Percentiles rank a stretch among this genome's conserved stretches.
Evolutionary conservation across 108 stramenopile genomes (phyloP).

Genomic region (Phaeodactylum tricornutum): DNA sequence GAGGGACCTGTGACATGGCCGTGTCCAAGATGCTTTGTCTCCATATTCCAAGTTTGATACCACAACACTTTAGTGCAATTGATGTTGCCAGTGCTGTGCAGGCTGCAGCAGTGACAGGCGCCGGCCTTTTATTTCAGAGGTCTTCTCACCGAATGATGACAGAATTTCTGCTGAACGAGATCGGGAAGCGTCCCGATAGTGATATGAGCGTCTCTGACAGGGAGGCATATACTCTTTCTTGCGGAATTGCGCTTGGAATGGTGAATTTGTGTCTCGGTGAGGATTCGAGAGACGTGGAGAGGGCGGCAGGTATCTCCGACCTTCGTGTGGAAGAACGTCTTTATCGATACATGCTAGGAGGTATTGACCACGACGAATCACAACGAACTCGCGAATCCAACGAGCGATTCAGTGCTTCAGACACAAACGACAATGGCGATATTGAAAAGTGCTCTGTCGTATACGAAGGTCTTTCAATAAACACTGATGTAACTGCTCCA

Average conservation of each 20-base stretch:
- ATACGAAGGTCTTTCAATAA: conserved; percentile 78
- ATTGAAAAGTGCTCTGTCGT: conserved; percentile 76
- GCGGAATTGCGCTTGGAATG: conserved; percentile 89
- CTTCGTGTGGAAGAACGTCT: conserved; percentile 90
- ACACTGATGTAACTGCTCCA: conserved; percentile 92
- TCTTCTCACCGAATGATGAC: conserved; percentile 94
- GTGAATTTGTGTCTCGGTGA: conserved; percentile 69
- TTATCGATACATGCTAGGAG: conserved; percentile 78
- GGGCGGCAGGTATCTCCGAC: conserved; percentile 74
- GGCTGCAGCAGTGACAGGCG: conserved; percentile 82
- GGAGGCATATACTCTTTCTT: conserved; percentile 83
- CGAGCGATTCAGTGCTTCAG: conserved; percentile 28
- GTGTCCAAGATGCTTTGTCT: conserved; percentile 96
- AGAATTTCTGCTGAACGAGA: conserved; percentile 93
- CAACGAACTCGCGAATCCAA: conserved; percentile 27
- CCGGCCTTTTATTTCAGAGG: conserved; percentile 86
- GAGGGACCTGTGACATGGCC: conserved; percentile 83
- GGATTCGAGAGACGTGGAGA: neutral
- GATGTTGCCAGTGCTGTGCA: conserved; percentile 87
- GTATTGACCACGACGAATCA: conserved; percentile 39
- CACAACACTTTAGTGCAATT: conserved; percentile 79
- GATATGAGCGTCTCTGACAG: conserved; percentile 72
- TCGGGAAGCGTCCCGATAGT: conserved; percentile 70
- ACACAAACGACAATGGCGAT: conserved; percentile 21
- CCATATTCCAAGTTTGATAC: conserved; percentile 93